Percentiles rank a stretch among this genome's conserved stretches.
These are phyloP conservation scores for Colletotrichum kahawae DNA, from an alignment of 2,329 filamentous ascomycete genomes.

Conservation along the genomic window DNA sequence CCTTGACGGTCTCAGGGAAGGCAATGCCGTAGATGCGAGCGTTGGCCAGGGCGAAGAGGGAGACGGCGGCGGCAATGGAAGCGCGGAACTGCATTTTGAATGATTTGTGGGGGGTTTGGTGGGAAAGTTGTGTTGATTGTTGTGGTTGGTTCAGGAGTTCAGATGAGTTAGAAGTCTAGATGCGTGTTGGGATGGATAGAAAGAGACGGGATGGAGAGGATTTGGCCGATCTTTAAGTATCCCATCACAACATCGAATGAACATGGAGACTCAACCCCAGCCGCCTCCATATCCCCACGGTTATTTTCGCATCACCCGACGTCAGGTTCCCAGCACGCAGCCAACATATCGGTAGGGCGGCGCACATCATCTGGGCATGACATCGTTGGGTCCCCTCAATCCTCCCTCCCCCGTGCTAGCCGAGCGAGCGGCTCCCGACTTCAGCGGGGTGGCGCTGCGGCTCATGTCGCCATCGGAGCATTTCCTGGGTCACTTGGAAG, in stretches of 20 bases:
- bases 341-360: not conserved
- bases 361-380: not conserved
- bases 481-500: not conserved
- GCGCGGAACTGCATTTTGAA: slow-evolving; percentile 26
- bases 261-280: not conserved
- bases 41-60: slow-evolving; percentile 29
- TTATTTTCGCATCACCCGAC: not conserved
- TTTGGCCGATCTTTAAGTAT: not conserved
- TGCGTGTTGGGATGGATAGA: not conserved
- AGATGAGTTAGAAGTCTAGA: not conserved
- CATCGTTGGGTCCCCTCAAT: not conserved
- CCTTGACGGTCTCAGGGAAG: slow-evolving; percentile 43
- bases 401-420: not conserved
- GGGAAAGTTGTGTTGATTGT: too few relatives aligned
- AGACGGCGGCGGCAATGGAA: slow-evolving; percentile 25
- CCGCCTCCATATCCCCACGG: not conserved
- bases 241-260: not conserved
- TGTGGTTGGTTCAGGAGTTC: not conserved
- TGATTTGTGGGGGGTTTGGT: not conserved
- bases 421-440: not conserved
- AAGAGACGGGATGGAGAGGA: not conserved
- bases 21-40: slow-evolving; percentile 49
- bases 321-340: not conserved
- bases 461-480: not conserved
- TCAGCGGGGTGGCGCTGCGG: not conserved